These are phyloP conservation scores for Scheffersomyces titani DNA, from an alignment of 1,139 yeast species.

Conservation along the genomic window DNA sequence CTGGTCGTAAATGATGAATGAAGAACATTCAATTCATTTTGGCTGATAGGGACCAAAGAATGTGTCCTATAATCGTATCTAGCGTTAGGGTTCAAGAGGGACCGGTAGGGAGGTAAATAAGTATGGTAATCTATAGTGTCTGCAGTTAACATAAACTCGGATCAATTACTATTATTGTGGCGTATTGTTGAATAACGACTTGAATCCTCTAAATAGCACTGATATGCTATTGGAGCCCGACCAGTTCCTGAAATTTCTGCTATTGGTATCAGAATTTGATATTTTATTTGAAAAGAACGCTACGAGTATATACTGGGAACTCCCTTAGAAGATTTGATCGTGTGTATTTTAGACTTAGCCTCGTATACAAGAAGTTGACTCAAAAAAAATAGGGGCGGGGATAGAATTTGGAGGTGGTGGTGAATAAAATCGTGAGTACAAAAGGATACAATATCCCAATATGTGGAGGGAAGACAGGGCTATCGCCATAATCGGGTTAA, in stretches of 20 bases:
- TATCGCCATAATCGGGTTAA: background rate
- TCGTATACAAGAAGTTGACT: background rate
- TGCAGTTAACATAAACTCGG: background rate
- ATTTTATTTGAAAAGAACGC: background rate
- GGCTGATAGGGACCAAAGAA: conserved; percentile 38
- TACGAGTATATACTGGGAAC: background rate
- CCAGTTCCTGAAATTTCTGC: background rate
- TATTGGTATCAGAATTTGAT: background rate
- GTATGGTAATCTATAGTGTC: conserved; percentile 26
- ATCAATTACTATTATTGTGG: background rate
- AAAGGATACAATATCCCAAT: background rate
- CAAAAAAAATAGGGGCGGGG: conserved; percentile 1
- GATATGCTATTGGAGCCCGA: background rate
- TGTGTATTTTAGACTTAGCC: background rate
- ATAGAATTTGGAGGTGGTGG: background rate
- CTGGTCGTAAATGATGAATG: conserved; percentile 9
- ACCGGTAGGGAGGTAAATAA: conserved; percentile 47
- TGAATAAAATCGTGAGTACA: background rate
- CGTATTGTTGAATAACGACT: background rate
- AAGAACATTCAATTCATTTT: conserved; percentile 27
- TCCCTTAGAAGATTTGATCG: background rate
- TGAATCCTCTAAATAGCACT: background rate
- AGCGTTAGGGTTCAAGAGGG: conserved; percentile 42
- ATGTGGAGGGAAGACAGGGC: background rate
- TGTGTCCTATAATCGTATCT: conserved; percentile 47